Percentiles rank a stretch among this genome's conserved stretches.
Evolutionary conservation across 2,329 filamentous ascomycete genomes (phyloP).

Genomic region (Penicillium sp.): DNA sequence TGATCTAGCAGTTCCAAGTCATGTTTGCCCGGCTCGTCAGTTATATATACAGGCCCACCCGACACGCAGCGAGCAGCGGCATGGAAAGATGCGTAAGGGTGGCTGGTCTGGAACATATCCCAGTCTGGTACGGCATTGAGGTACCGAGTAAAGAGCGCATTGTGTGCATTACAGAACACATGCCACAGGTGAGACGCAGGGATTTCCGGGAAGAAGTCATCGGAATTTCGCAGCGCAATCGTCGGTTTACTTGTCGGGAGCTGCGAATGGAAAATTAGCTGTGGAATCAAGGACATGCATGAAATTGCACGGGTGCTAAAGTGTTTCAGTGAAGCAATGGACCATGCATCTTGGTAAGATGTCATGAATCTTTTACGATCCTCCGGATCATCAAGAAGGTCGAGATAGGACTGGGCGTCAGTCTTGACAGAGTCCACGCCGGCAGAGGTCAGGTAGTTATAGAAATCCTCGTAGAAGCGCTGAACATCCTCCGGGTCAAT

Average conservation of each 20-base stretch:
- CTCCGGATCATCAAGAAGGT: slow-evolving; percentile 68
- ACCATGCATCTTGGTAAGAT: slow-evolving; percentile 85
- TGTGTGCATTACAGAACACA: slow-evolving; percentile 91
- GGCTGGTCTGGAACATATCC: slow-evolving; percentile 72
- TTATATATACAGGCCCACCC: slow-evolving; percentile 92
- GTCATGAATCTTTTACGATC: slow-evolving; percentile 71
- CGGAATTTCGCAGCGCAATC: slow-evolving; percentile 80
- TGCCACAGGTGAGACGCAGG: slow-evolving; percentile 88
- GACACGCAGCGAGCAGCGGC: slow-evolving; percentile 86
- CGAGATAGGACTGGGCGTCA: slow-evolving; percentile 87
- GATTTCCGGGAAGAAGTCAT: slow-evolving; percentile 84
- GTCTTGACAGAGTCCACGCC: slow-evolving; percentile 90
- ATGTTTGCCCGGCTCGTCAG: slow-evolving; percentile 82
- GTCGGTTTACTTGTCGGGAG: slow-evolving; percentile 72
- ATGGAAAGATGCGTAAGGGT: slow-evolving; percentile 76
- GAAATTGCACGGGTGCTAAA: slow-evolving; percentile 79
- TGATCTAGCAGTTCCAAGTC: slow-evolving; percentile 72
- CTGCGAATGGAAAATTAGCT: slow-evolving; percentile 82
- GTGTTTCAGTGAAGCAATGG: slow-evolving; percentile 71
- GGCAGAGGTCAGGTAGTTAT: slow-evolving; percentile 69
- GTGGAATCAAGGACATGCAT: slow-evolving; percentile 91
- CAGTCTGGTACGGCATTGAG: slow-evolving; percentile 85
- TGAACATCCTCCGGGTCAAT: slow-evolving; percentile 72
- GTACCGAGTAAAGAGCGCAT: slow-evolving; percentile 76
- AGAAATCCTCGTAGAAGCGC: slow-evolving; percentile 88